These are phyloP conservation scores for Amauroascus verrucosus DNA, from an alignment of 2,329 filamentous ascomycete species.

Conservation along the genomic window DNA sequence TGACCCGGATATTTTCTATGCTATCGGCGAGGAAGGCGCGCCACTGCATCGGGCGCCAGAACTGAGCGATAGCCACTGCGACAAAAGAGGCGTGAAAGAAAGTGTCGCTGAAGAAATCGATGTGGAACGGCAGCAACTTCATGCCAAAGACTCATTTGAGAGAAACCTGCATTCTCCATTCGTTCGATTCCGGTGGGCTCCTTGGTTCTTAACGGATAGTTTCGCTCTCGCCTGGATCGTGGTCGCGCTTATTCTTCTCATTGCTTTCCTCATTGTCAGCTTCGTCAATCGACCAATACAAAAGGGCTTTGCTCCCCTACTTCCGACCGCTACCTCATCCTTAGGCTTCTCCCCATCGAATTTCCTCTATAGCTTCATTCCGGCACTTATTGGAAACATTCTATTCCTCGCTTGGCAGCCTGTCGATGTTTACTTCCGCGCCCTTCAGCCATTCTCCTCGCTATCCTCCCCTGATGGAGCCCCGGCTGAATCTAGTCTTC, in stretches of 20 bases:
- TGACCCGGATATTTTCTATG: slow-evolving; percentile 62
- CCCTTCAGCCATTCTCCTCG: slow-evolving; percentile 48
- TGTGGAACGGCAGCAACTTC: slow-evolving; percentile 30
- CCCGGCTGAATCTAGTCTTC: slow-evolving; percentile 45
- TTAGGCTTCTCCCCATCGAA: slow-evolving; percentile 73
- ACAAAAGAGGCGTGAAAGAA: slow-evolving; percentile 20
- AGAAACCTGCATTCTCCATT: slow-evolving; percentile 43
- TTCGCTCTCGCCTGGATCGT: slow-evolving; percentile 57
- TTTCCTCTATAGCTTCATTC: slow-evolving; percentile 68
- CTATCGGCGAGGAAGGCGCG: slow-evolving; percentile 56
- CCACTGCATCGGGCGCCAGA: slow-evolving; percentile 23
- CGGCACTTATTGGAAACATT: slow-evolving; percentile 47
- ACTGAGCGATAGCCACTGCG: slow-evolving; percentile 19
- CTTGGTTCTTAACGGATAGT: slow-evolving; percentile 62
- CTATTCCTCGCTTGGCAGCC: slow-evolving; percentile 51
- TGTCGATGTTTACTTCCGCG: slow-evolving; percentile 51
- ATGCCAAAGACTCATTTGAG: slow-evolving; percentile 38
- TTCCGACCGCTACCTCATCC: slow-evolving; percentile 50
- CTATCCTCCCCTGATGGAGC: slow-evolving; percentile 44
- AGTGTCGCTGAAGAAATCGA: slow-evolving; percentile 24
- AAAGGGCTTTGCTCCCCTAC: slow-evolving; percentile 59
- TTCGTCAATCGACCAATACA: slow-evolving; percentile 61
- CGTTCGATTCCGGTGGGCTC: slow-evolving; percentile 57
- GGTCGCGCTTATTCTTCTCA: slow-evolving; percentile 50
- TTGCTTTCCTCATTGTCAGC: slow-evolving; percentile 65